A percentile compares a stretch with the other conserved stretches of the same genome.
Evolutionary conservation across 495 filamentous ascomycete genomes (phyloP).

Genomic region (Cetradonia linearis): DNA sequence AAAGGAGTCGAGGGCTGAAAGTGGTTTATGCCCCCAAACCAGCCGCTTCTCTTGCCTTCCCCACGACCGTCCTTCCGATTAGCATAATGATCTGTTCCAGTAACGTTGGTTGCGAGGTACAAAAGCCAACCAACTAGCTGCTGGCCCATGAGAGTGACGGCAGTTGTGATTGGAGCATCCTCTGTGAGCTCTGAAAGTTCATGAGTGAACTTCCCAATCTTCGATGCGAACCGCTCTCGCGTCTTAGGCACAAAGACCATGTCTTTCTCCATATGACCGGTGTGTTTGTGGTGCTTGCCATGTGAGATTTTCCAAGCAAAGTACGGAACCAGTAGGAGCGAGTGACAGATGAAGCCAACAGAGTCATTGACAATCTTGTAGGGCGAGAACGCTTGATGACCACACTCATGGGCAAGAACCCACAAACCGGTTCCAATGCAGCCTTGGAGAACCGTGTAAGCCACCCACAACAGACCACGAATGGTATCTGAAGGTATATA

Average conservation of each 20-base stretch:
- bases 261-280: slow-evolving; percentile 87
- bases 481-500: slow-evolving; percentile 43
- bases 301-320: slow-evolving; percentile 92
- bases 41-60: slow-evolving; percentile 80
- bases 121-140: slow-evolving; percentile 84
- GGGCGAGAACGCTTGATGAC: slow-evolving; percentile 71
- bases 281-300: slow-evolving; percentile 92
- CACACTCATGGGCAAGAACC: slow-evolving; percentile 66
- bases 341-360: slow-evolving; percentile 79
- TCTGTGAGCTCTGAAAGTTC: slow-evolving; percentile 81
- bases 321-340: slow-evolving; percentile 72
- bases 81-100: slow-evolving; percentile 88
- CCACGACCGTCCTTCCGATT: slow-evolving; percentile 77
- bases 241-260: slow-evolving; percentile 96
- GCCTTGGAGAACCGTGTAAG: slow-evolving; percentile 58
- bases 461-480: slow-evolving; percentile 43
- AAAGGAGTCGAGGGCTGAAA: slow-evolving; percentile 80
- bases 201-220: slow-evolving; percentile 58
- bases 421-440: slow-evolving; percentile 57
- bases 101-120: slow-evolving; percentile 76
- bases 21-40: slow-evolving; percentile 78
- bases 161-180: slow-evolving; percentile 83
- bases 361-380: slow-evolving; percentile 73
- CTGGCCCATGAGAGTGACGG: slow-evolving; percentile 61
- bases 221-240: slow-evolving; percentile 60